Conservation (phyloP, 2,329 filamentous ascomycete species). For the Stagonosporopsis vannaccii region DNA sequence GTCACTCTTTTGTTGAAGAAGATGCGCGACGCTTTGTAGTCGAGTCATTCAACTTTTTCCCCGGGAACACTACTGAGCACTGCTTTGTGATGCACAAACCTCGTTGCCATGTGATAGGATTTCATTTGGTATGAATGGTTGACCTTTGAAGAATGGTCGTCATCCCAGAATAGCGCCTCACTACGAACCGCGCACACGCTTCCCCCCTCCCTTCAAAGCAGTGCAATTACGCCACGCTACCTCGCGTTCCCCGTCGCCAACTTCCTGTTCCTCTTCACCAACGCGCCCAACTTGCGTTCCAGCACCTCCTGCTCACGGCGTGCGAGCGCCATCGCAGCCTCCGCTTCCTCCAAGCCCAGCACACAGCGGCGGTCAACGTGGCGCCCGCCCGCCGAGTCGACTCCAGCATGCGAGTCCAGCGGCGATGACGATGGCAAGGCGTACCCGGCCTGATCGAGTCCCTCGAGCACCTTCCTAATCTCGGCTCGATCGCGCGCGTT, state of each 20-base stretch:
- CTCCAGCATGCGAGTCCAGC: no score
- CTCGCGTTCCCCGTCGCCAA: slow-evolving; percentile 19
- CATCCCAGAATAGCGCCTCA: no score
- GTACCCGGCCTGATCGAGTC: slow-evolving; percentile 26
- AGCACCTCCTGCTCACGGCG: slow-evolving; percentile 47
- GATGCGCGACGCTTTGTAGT: no score
- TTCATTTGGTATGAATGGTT: no score
- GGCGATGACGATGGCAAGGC: not conserved
- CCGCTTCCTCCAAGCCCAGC: slow-evolving; percentile 46
- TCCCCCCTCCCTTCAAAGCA: not conserved
- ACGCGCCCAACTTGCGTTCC: slow-evolving; percentile 45
- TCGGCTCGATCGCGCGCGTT: not conserved
- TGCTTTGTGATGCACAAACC: no score
- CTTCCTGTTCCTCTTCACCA: slow-evolving; percentile 50
- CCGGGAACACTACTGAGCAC: no score
- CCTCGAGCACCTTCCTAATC: not conserved
- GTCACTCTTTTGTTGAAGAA: no score
- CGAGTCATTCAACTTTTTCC: no score
- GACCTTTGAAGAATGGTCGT: no score
- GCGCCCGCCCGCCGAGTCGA: slow-evolving; percentile 8
- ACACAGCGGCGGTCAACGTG: slow-evolving; percentile 32
- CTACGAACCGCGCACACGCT: no score
- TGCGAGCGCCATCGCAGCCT: slow-evolving; percentile 44
- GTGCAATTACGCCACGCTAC: not conserved
- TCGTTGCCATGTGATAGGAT: no score